Percentiles rank a stretch among this genome's conserved stretches.
phyloP scores from a whole-genome alignment of 495 filamentous ascomycete species.

The Penicillium verhagenii region DNA sequence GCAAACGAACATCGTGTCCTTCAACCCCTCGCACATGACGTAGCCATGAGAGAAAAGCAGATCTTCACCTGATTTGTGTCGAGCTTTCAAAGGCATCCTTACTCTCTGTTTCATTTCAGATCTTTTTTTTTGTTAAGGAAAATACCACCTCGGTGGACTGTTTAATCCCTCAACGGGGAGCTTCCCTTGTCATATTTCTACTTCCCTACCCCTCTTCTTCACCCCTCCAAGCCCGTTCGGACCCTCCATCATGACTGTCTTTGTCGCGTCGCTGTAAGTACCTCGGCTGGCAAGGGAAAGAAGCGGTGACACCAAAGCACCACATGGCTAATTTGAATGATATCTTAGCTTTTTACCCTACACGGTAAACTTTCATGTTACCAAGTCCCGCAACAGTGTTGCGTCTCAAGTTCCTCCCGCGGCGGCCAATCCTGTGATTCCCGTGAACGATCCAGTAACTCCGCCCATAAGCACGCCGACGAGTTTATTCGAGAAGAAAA shows the following conservation, averaged over 20 bases:
- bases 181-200: slow-evolving; percentile 10
- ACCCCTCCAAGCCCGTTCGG: slow-evolving; percentile 1
- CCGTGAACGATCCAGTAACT: slow-evolving; percentile 38
- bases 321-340: slow-evolving; percentile 3
- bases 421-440: slow-evolving; percentile 21
- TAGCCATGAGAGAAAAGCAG: slow-evolving; percentile 36
- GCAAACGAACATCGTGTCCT: background rate
- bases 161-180: slow-evolving; percentile 10
- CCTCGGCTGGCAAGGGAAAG: background rate
- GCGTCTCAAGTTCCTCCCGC: slow-evolving; percentile 16
- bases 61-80: slow-evolving; percentile 20
- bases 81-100: slow-evolving; percentile 5
- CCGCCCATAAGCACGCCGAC: slow-evolving; percentile 36
- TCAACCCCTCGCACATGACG: slow-evolving; percentile 40
- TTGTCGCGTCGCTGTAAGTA: slow-evolving; percentile 80
- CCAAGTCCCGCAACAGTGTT: slow-evolving; percentile 20
- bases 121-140: slow-evolving; percentile 1
- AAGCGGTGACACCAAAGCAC: background rate
- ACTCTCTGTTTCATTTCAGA: slow-evolving; percentile 19
- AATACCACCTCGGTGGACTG: background rate
- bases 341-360: slow-evolving; percentile 77
- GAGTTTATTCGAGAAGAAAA: slow-evolving; percentile 40
- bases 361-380: slow-evolving; percentile 72
- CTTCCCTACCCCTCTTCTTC: slow-evolving; percentile 15
- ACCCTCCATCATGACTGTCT: slow-evolving; percentile 67